A percentile compares a stretch with the other conserved stretches of the same genome.
Evolutionary conservation across 1,139 yeast species (phyloP).

Genomic region (Saccharomycopsis hybrid): DNA sequence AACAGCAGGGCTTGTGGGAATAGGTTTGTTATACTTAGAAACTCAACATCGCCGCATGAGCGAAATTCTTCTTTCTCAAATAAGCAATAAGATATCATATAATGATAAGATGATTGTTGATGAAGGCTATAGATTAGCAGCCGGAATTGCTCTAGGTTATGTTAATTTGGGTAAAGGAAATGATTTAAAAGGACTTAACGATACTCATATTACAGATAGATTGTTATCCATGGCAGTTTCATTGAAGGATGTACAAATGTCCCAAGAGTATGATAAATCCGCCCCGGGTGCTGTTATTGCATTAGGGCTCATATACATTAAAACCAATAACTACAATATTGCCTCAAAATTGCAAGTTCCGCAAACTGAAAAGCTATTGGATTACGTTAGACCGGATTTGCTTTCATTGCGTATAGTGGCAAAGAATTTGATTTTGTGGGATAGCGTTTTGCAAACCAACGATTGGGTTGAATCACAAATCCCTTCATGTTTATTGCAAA

Average conservation of each 20-base stretch:
- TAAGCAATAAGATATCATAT: constrained; percentile 49
- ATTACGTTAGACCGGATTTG: constrained; percentile 77
- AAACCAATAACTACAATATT: constrained; percentile 52
- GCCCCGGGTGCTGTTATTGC: constrained; percentile 81
- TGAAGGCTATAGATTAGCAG: constrained; percentile 83
- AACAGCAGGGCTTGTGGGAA: constrained; percentile 85
- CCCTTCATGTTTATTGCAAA: constrained; percentile 38
- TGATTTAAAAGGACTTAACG: constrained; percentile 55
- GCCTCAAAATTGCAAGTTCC: constrained; percentile 67
- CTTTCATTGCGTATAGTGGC: constrained; percentile 65
- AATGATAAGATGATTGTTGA: constrained; percentile 46
- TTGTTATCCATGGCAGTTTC: constrained; percentile 56
- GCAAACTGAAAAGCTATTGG: constrained; percentile 50
- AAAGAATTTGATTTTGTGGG: constrained; percentile 75
- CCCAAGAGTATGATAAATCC: constrained; percentile 62
- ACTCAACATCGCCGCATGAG: constrained; percentile 86
- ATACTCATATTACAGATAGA: constrained; percentile 63
- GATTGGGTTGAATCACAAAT: constrained; percentile 60
- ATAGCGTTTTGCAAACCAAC: constrained; percentile 42
- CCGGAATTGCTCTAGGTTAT: constrained; percentile 83
- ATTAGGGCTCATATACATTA: constrained; percentile 64
- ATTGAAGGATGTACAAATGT: constrained; percentile 63
- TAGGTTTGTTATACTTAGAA: constrained; percentile 75
- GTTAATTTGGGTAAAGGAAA: constrained; percentile 80
- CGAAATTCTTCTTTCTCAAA: constrained; percentile 65